phyloP scores from a whole-genome alignment of 192 early-diverging fungal species.

The Allomyces macrogynus region DNA sequence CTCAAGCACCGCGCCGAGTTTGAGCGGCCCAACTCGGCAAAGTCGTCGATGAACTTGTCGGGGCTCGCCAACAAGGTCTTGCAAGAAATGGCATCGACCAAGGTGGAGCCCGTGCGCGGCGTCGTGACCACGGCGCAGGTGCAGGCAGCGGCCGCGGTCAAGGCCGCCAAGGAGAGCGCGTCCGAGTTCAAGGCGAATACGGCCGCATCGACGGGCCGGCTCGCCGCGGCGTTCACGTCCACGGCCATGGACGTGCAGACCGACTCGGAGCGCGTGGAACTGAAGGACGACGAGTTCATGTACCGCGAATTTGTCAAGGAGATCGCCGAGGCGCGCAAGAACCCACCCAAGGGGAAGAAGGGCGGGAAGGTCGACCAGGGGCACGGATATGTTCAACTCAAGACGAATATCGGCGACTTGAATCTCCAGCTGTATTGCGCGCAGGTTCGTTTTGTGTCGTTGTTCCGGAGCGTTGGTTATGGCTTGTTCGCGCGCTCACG shows the following conservation, averaged over 20 bases:
- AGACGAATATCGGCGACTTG: slow-evolving; percentile 27
- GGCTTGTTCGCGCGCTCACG: too few species aligned
- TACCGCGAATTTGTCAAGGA: slow-evolving; percentile 39
- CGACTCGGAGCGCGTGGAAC: slow-evolving; percentile 38
- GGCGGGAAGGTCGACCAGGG: not conserved
- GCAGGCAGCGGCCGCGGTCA: slow-evolving; percentile 22
- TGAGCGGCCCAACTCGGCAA: slow-evolving; percentile 22
- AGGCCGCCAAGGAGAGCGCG: slow-evolving; percentile 13
- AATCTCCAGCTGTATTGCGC: slow-evolving; percentile 28
- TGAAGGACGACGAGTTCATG: slow-evolving; percentile 78
- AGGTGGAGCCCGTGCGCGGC: slow-evolving; percentile 6
- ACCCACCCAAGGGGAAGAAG: not conserved
- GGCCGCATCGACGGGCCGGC: slow-evolving; percentile 38
- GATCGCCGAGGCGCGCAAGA: slow-evolving; percentile 1
- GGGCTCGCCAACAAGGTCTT: slow-evolving; percentile 16
- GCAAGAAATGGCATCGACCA: slow-evolving; percentile 18
- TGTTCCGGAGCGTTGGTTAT: too few species aligned
- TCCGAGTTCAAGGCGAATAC: slow-evolving; percentile 7
- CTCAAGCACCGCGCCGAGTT: not conserved
- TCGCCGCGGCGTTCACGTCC: slow-evolving; percentile 69
- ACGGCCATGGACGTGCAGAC: slow-evolving; percentile 55
- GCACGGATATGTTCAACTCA: slow-evolving; percentile 8
- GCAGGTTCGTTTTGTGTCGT: not conserved
- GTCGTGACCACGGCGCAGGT: slow-evolving; percentile 28
- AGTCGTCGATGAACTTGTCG: slow-evolving; percentile 46